Conservation (phyloP, 139 green algal genomes). For the Mesotaenium endlicherianum region DNA sequence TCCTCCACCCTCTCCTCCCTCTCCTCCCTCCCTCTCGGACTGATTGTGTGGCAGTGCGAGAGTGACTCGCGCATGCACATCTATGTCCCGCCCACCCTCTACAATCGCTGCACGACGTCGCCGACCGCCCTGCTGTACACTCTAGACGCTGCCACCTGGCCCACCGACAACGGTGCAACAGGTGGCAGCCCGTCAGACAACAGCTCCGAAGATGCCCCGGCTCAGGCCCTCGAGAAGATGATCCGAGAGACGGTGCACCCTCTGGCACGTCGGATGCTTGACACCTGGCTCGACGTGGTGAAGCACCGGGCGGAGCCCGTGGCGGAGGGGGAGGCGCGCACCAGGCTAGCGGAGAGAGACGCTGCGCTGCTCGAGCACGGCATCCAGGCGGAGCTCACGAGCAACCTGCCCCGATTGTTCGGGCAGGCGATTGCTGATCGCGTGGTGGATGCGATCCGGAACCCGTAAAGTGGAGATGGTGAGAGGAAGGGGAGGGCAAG, state of each 20-base stretch:
- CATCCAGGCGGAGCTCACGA: background rate
- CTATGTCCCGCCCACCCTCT: background rate
- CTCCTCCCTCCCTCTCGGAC: too few relatives aligned
- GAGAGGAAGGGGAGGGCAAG: too few relatives aligned
- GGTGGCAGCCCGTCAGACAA: too few relatives aligned
- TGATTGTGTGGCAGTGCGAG: too few relatives aligned
- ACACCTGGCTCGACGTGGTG: background rate
- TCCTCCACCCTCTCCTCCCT: too few relatives aligned
- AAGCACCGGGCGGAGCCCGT: background rate
- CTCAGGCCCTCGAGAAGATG: background rate
- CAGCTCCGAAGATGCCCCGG: background rate
- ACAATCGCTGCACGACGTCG: background rate
- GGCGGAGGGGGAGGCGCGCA: background rate
- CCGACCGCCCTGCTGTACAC: slow-evolving; percentile 5
- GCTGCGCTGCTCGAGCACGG: background rate
- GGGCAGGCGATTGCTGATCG: background rate
- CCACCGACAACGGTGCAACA: background rate
- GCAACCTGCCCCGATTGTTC: slow-evolving; percentile 5
- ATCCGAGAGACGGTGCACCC: slow-evolving; percentile 3
- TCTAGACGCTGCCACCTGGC: background rate
- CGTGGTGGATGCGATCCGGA: slow-evolving; percentile 4
- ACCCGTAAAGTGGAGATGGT: too few relatives aligned
- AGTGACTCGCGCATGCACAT: background rate
- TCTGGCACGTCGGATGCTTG: background rate
- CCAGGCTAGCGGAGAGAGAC: background rate